These are phyloP conservation scores for Lachnellula cervina DNA, from an alignment of 2,329 filamentous ascomycete species.

Conservation along the genomic window DNA sequence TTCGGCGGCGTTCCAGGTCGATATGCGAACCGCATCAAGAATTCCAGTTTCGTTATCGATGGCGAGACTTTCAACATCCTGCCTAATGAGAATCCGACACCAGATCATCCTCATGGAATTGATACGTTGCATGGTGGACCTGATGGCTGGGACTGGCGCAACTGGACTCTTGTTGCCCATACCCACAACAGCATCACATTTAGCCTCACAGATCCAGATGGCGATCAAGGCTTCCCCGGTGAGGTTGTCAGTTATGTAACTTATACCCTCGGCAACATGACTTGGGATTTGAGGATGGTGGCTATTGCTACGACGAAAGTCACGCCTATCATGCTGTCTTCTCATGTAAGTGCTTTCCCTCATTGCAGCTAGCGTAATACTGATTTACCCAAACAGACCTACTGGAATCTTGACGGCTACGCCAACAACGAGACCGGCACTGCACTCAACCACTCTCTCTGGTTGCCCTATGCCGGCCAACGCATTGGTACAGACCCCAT, in stretches of 20 bases:
- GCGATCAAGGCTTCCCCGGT: slow-evolving; percentile 72
- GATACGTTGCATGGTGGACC: slow-evolving; percentile 67
- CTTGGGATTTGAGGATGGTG: slow-evolving; percentile 70
- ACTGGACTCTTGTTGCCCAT: slow-evolving; percentile 71
- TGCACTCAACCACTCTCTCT: slow-evolving; percentile 66
- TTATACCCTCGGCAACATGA: slow-evolving; percentile 61
- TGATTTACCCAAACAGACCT: slow-evolving; percentile 48
- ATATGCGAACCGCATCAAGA: slow-evolving; percentile 78
- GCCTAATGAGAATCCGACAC: slow-evolving; percentile 59
- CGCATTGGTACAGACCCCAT: slow-evolving; percentile 65
- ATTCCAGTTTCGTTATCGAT: slow-evolving; percentile 67
- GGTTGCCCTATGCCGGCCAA: slow-evolving; percentile 68
- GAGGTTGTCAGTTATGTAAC: slow-evolving; percentile 70
- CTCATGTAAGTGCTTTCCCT: slow-evolving; percentile 37
- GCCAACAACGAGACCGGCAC: slow-evolving; percentile 63
- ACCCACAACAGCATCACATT: slow-evolving; percentile 66
- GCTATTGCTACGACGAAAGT: slow-evolving; percentile 67
- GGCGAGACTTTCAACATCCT: slow-evolving; percentile 53
- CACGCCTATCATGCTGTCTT: slow-evolving; percentile 78
- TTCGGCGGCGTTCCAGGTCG: slow-evolving; percentile 69
- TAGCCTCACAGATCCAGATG: slow-evolving; percentile 66
- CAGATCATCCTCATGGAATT: slow-evolving; percentile 45
- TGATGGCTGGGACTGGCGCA: slow-evolving; percentile 71
- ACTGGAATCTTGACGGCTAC: slow-evolving; percentile 82
- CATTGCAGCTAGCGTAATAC: not conserved